These are phyloP conservation scores for Pluteus cervinus DNA, from an alignment of 768 basidiomycete genomes.

Conservation along the genomic window DNA sequence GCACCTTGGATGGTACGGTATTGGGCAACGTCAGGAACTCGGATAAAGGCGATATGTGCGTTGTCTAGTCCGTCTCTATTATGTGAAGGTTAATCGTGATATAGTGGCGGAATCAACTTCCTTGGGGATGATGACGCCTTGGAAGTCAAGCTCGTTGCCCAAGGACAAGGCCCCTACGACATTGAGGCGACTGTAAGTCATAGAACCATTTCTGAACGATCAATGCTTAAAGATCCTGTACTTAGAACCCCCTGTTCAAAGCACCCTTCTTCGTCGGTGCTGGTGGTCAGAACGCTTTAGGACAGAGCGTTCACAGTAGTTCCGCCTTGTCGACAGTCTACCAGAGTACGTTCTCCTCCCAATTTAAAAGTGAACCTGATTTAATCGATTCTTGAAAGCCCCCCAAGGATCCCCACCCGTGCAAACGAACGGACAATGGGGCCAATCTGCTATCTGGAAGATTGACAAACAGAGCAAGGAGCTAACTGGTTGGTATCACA, in stretches of 20 bases:
- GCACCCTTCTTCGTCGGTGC: slow-evolving; percentile 35
- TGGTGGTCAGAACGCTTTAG: slow-evolving; percentile 12
- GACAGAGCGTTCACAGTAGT: slow-evolving; percentile 16
- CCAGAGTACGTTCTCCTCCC: slow-evolving; percentile 22
- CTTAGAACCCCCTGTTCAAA: slow-evolving; percentile 32
- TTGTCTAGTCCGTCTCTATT: too few relatives aligned
- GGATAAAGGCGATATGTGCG: slow-evolving; percentile 19
- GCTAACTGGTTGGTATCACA: slow-evolving; percentile 36
- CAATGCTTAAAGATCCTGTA: not conserved
- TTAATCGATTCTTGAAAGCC: slow-evolving; percentile 17
- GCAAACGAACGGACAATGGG: slow-evolving; percentile 12
- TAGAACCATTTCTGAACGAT: slow-evolving; percentile 1
- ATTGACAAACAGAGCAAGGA: slow-evolving; percentile 29
- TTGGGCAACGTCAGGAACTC: slow-evolving; percentile 21
- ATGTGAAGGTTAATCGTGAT: too few relatives aligned
- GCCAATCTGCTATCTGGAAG: slow-evolving; percentile 45
- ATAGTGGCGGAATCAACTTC: slow-evolving; percentile 30
- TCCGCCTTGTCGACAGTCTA: slow-evolving; percentile 30
- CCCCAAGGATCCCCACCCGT: slow-evolving; percentile 25
- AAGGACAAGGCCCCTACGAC: slow-evolving; percentile 20
- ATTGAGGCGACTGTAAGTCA: slow-evolving; percentile 30
- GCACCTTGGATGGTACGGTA: slow-evolving; percentile 21
- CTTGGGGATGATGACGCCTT: slow-evolving; percentile 23
- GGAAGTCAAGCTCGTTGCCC: slow-evolving; percentile 23
- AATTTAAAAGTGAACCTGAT: not conserved